These are phyloP conservation scores for Penicillium ochrochloron DNA, from an alignment of 495 filamentous ascomycete genomes.

Conservation along the genomic window DNA sequence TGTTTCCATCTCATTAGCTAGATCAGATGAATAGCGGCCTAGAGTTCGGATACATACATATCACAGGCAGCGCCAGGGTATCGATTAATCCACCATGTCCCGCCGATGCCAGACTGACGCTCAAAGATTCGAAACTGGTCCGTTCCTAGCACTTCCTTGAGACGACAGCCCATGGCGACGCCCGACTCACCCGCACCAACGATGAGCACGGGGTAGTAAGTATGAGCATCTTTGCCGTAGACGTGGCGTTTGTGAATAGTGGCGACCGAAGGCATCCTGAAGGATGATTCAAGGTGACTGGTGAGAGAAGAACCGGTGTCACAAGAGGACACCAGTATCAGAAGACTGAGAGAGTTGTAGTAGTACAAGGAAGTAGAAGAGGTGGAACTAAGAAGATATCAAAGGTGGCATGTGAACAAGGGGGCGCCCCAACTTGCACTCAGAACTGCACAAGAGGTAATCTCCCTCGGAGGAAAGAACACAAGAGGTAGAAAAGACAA, in stretches of 20 bases:
- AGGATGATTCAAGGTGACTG: not conserved
- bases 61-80: conserved; percentile 68
- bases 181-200: conserved; percentile 69
- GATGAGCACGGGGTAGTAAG: conserved; percentile 58
- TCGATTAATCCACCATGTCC: conserved; percentile 70
- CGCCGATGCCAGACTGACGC: conserved; percentile 62
- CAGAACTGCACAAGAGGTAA: not conserved
- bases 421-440: not conserved
- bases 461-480: not conserved
- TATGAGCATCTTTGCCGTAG: conserved; percentile 55
- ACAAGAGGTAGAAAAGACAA: not conserved
- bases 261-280: conserved; percentile 32
- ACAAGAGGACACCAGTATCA: not conserved
- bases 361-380: not conserved
- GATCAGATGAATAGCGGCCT: conserved; percentile 16
- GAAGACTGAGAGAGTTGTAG: not conserved
- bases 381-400: not conserved
- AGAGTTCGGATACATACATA: conserved; percentile 35
- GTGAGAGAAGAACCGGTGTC: not conserved
- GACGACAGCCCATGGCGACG: conserved; percentile 66
- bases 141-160: conserved; percentile 62
- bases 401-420: conserved; percentile 13
- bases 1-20: conserved; percentile 18
- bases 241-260: conserved; percentile 51
- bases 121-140: conserved; percentile 71